A percentile compares a stretch with the other conserved stretches of the same genome.
phyloP scores from a whole-genome alignment of 2,329 filamentous ascomycete species.

The Volutella citrinella region DNA sequence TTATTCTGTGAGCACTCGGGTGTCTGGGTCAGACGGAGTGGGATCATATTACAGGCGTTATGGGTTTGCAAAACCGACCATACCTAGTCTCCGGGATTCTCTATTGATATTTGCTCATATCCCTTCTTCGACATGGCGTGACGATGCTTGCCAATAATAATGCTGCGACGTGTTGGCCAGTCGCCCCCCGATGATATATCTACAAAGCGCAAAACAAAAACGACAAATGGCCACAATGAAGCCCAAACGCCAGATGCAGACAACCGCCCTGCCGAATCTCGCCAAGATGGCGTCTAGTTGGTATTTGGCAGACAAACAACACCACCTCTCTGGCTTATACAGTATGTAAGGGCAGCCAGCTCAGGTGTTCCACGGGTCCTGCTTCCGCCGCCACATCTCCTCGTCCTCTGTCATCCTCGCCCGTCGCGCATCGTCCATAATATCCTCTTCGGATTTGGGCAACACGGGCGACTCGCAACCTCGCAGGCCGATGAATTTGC shows the following conservation, averaged over 20 bases:
- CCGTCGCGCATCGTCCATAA: slow-evolving; percentile 41
- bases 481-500: slow-evolving; percentile 69
- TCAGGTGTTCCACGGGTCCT: slow-evolving; percentile 24
- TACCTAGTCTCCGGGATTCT: slow-evolving; percentile 9
- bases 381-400: slow-evolving; percentile 47
- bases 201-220: slow-evolving; percentile 2
- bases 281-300: too few relatives aligned
- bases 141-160: too few relatives aligned
- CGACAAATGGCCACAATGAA: background rate
- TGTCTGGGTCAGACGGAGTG: too few relatives aligned
- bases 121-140: too few relatives aligned
- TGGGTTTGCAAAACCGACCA: slow-evolving; percentile 9
- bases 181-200: too few relatives aligned
- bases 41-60: slow-evolving; percentile 9
- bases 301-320: too few relatives aligned
- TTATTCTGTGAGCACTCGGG: too few relatives aligned
- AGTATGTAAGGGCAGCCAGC: too few relatives aligned
- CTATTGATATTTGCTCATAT: slow-evolving; percentile 7
- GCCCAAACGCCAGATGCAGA: background rate
- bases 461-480: slow-evolving; percentile 45
- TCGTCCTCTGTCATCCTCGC: slow-evolving; percentile 41
- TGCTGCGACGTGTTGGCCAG: too few relatives aligned
- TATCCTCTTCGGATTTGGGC: slow-evolving; percentile 45
- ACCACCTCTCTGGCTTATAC: too few relatives aligned
- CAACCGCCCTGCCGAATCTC: slow-evolving; percentile 1